Evolutionary conservation across 2,329 filamentous ascomycete species (phyloP), one percentile per base, ranked within the genome.

Genomic region (Hypomyces perniciosus): DNA sequence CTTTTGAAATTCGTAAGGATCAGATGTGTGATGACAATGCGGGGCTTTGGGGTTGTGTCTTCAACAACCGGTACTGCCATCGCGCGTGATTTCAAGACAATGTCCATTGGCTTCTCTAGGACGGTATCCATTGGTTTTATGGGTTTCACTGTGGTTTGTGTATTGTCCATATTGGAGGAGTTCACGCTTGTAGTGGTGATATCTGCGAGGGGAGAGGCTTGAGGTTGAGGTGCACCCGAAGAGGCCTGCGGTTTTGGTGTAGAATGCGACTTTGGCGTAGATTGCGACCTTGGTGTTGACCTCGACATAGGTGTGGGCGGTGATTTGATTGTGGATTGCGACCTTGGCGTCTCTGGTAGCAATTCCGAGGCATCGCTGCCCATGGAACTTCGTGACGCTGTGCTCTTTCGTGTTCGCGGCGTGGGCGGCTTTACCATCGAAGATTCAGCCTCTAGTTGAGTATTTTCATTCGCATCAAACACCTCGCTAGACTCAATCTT

Each of bases 1-100:
- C 92, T 97, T 74, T 99, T 99, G 81, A 99, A 99, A 70, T 99
- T 99, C 58, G 83, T 95, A 59, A 99, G 78, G 53, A 95, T 84
- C 44, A 99, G 76, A 65, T 96, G 90, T 13, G 89, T 93, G 57
- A 99, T 92, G 48, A 97, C 92, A 57, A 93, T 91, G 48, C 93
- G 86, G 47, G 90, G 76, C 66, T 91, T 95, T 1, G 90, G 88
- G 1, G 80, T 84, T 1, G 79, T 81, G 28, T 89, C 83, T 65
- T 95, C 88, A 40, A 88, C 81, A n/a, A 83, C 71, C 0, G 80
- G 78, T 28, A 83, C 75, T 2, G 81, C 77, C 62, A 85, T 75
- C 33, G 85, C 86, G 54, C 91, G 84, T 44, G 90, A 89, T 69
- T 95, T 92, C 53, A 95, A 76, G 44, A 95, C 84, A 59, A 97